Conservation (phyloP, 2,329 filamentous ascomycete genomes). For the Emmonsiellopsis sp. region DNA sequence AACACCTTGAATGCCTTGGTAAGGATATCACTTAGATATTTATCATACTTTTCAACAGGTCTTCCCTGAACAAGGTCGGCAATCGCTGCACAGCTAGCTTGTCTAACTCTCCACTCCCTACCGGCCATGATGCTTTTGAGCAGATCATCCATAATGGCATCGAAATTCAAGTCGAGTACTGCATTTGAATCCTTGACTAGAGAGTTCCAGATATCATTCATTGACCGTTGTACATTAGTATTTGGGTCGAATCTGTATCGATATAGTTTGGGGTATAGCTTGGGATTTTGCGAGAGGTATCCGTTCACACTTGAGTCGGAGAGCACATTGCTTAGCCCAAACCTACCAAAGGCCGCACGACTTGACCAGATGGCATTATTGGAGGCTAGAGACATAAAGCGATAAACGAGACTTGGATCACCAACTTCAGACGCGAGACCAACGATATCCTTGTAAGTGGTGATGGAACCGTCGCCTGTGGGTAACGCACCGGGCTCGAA, state of each 20-base stretch:
- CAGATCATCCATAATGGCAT: slow-evolving; percentile 79
- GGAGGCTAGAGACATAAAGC: slow-evolving; percentile 94
- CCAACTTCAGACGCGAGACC: slow-evolving; percentile 92
- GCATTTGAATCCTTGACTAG: slow-evolving; percentile 79
- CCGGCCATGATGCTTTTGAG: slow-evolving; percentile 70
- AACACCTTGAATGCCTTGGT: slow-evolving; percentile 77
- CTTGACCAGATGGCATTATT: slow-evolving; percentile 97
- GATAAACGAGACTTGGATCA: slow-evolving; percentile 91
- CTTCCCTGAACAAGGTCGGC: slow-evolving; percentile 78
- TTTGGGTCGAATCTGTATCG: slow-evolving; percentile 95
- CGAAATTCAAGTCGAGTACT: slow-evolving; percentile 72
- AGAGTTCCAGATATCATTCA: slow-evolving; percentile 96
- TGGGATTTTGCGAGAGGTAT: slow-evolving; percentile 70
- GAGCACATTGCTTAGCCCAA: slow-evolving; percentile 84
- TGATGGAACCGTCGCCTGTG: slow-evolving; percentile 83
- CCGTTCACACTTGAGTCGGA: slow-evolving; percentile 66
- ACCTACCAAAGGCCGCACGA: slow-evolving; percentile 88
- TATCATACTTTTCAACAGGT: slow-evolving; percentile 66
- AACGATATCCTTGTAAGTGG: slow-evolving; percentile 96
- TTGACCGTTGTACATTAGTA: slow-evolving; percentile 80
- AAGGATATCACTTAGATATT: slow-evolving; percentile 79
- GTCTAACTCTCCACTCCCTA: slow-evolving; percentile 84
- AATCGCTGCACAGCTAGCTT: slow-evolving; percentile 86
- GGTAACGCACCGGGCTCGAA: slow-evolving; percentile 87
- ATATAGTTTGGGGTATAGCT: slow-evolving; percentile 89